Base-by-base conservation (phyloP, 1,284 basidiomycete genomes). In the Naganishia albida region DNA sequence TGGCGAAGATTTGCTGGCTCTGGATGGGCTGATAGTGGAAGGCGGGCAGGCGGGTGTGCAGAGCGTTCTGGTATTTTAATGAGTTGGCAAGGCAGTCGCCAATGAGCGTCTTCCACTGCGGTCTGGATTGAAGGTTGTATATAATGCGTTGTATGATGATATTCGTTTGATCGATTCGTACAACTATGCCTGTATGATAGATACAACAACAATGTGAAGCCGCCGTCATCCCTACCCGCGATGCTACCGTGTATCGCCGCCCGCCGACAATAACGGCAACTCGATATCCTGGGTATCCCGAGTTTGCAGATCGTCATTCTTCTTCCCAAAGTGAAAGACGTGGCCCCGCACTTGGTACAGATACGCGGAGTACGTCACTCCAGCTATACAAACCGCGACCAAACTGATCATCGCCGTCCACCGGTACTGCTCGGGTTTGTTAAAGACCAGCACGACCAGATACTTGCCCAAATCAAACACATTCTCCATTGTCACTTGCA, bases 1-100 rank as follows among this genome's bases (percentile, higher is more conserved):
- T 55, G 67, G 7, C 70, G 72, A 40, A 73, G 72, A 83, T 62
- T 73, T 93, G 34, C 81, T 89, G 63, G 90, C 90, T 20, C 90
- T 90, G 70, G 86, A 91, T 65, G 91, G 91, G 7, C 83, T 91
- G 53, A 86, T 93, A 46, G 78, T 92, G 40, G 90, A 93, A 72
- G 30, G 86, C 88, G 18, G 86, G 88, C 68, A 84, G 85, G 20
- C 87, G 1, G 89, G 75, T 0, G 74, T 79, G 16, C 69, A 68
- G 39, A 75, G 74, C 1, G 72, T 77, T 0, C 66, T 78, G 59
- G 67, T 79, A 4, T 77, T 46, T 46, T 67, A 30, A 56, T 16
- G n/a, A n/a, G 20, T 44, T 15, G 44, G 38, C n/a, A n/a, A 20
- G 23, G n/a, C 38, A 18, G 25, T 28, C 20, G 13, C 13, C 42